Conservation (phyloP, 106 monocot genomes). For the Dactylorhiza incarnata region DNA sequence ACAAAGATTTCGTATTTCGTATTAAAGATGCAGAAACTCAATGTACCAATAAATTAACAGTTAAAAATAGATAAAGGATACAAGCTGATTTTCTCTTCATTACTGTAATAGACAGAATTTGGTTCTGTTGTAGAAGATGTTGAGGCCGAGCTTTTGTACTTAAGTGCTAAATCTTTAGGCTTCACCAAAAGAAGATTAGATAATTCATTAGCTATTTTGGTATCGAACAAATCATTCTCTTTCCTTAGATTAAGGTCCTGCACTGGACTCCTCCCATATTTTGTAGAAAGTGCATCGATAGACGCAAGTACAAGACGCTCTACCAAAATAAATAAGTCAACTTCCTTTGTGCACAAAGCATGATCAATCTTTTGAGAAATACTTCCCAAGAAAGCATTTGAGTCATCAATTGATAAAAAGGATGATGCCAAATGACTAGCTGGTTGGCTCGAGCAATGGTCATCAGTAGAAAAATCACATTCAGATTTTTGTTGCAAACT, state of each 20-base stretch:
- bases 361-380: slow-evolving; percentile 66
- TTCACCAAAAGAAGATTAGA: slow-evolving; percentile 47
- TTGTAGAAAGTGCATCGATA: slow-evolving; percentile 33
- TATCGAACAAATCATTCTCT: slow-evolving; percentile 20
- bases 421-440: slow-evolving; percentile 10
- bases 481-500: slow-evolving; percentile 20
- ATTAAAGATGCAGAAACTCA: not conserved
- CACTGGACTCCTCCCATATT: slow-evolving; percentile 15
- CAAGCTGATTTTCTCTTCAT: slow-evolving; percentile 62
- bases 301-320: slow-evolving; percentile 56
- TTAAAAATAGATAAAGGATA: slow-evolving; percentile 41
- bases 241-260: slow-evolving; percentile 7
- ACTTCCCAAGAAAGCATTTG: slow-evolving; percentile 39
- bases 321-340: slow-evolving; percentile 55
- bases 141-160: slow-evolving; percentile 45
- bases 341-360: slow-evolving; percentile 45
- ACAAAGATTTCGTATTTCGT: not conserved
- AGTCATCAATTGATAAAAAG: slow-evolving; percentile 26
- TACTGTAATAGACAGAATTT: slow-evolving; percentile 8
- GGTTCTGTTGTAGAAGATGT: slow-evolving; percentile 14
- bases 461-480: slow-evolving; percentile 13
- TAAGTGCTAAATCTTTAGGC: slow-evolving; percentile 63
- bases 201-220: slow-evolving; percentile 43
- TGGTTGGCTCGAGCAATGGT: slow-evolving; percentile 12
- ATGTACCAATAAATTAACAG: not conserved